Evolutionary conservation across 1,139 yeast species (phyloP).

Genomic region (Pichia terricola): DNA sequence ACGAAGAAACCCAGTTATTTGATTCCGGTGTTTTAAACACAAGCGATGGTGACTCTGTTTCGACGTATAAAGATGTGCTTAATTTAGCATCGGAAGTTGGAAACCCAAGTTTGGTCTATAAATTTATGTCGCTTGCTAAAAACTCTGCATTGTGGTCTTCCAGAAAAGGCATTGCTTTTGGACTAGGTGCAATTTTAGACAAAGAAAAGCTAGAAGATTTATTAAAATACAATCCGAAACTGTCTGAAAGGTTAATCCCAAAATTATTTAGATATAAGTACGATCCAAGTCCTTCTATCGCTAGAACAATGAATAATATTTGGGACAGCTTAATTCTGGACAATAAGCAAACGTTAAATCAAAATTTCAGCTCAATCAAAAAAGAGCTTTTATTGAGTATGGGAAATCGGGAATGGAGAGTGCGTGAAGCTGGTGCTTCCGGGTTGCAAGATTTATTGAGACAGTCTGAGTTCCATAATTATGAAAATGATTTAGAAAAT

Average conservation of each 20-base stretch:
- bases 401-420: constrained; percentile 88
- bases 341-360: constrained; percentile 43
- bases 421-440: constrained; percentile 76
- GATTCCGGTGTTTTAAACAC: constrained; percentile 75
- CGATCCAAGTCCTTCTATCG: constrained; percentile 73
- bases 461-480: constrained; percentile 43
- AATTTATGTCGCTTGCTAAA: constrained; percentile 87
- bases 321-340: constrained; percentile 68
- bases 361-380: constrained; percentile 50
- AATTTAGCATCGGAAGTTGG: constrained; percentile 89
- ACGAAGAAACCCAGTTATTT: constrained; percentile 74
- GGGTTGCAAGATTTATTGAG: constrained; percentile 69
- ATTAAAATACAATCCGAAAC: constrained; percentile 41
- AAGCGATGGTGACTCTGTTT: constrained; percentile 68
- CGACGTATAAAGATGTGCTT: constrained; percentile 80
- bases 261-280: constrained; percentile 74
- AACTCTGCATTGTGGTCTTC: constrained; percentile 89
- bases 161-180: constrained; percentile 89
- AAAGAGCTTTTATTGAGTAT: constrained; percentile 59
- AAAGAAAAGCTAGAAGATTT: constrained; percentile 64
- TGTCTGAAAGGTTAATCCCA: constrained; percentile 62
- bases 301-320: constrained; percentile 77
- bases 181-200: constrained; percentile 76
- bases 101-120: constrained; percentile 87
- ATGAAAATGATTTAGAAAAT: constrained; percentile 47